Evolutionary conservation across 768 basidiomycete species (phyloP), one percentile per base, ranked within the genome.

Genomic region (Lactarius sanguifluus): DNA sequence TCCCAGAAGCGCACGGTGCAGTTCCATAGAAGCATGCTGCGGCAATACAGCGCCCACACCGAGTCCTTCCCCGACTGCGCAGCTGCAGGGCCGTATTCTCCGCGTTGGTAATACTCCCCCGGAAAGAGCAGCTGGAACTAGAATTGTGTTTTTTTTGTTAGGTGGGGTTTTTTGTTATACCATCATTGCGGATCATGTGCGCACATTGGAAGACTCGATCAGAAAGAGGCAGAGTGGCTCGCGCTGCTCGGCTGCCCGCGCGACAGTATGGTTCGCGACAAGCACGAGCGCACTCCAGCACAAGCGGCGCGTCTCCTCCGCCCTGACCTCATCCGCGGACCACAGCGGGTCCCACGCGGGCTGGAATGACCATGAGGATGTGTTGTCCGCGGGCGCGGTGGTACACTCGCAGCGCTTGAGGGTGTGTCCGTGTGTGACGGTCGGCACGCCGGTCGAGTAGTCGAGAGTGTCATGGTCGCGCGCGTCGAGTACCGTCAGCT

Each of bases 21-120:
- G 71, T 85, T 89, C 90, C 90, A 93, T 4, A 92, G 79, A 12
- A 93, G 81, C 88, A 92, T 89, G 73, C 85, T 86, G 40, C 91
- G 86, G 76, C 90, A 91, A 71, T 91, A 91, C 32, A 93, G 78
- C 0, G 89, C 91, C 91, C 91, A 92, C 1, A 93, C 81, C 18
- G 87, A 86, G 68, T 92, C 89, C 73, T 91, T 92, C 18, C 86
- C 81, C 20, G 87, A 87, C 40, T 50, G 47, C 47, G 23, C n/a
- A 81, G 81, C 77, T 28, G 78, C 18, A 76, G 50, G 77, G 76
- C 64, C 78, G 80, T 40, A 72, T 70, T 72, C 71, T 23, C 60
- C 70, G 59, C 85, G 83, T 71, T 87, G 85, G 52, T 81, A 77
- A 8, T 83, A 81, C 75, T 93, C 91, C 1, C 89, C 90, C 1